phyloP scores from a whole-genome alignment of 345 rosid species.

The Dovyalis caffra region DNA sequence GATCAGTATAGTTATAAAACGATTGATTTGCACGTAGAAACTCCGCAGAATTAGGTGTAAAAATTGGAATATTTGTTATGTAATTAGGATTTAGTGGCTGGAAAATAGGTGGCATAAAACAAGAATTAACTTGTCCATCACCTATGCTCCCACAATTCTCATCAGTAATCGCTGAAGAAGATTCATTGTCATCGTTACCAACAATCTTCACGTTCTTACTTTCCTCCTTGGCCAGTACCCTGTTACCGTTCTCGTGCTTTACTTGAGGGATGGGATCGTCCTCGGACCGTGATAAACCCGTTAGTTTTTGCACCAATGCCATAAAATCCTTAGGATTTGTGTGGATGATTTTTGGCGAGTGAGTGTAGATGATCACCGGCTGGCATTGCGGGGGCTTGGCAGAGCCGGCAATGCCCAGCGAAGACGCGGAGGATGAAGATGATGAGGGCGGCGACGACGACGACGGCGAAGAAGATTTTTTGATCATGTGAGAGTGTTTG shows the following conservation, averaged over 20 bases:
- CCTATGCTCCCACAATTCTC: conserved; percentile 46
- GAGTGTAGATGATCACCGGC: conserved; percentile 95
- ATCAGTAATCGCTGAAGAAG: conserved; percentile 66
- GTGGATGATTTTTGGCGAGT: conserved; percentile 83
- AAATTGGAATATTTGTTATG: conserved; percentile 44
- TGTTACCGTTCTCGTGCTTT: conserved; percentile 15
- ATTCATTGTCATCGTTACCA: conserved; percentile 60
- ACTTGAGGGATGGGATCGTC: conserved; percentile 20
- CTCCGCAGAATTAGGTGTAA: conserved; percentile 45
- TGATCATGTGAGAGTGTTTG: conserved; percentile 16
- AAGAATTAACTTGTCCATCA: conserved; percentile 55
- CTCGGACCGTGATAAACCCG: conserved; percentile 62
- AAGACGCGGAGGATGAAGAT: conserved; percentile 25
- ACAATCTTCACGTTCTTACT: conserved; percentile 6
- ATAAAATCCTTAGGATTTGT: conserved; percentile 84
- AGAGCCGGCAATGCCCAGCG: conserved; percentile 1
- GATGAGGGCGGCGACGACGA: not conserved
- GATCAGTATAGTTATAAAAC: conserved; percentile 44
- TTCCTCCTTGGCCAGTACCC: conserved; percentile 4
- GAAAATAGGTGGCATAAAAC: conserved; percentile 32
- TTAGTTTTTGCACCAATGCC: conserved; percentile 89
- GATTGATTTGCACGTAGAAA: conserved; percentile 45
- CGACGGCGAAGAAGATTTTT: conserved; percentile 13
- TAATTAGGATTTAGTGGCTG: conserved; percentile 39
- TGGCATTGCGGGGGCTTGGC: conserved; percentile 50